phyloP scores from a whole-genome alignment of 345 rosid genomes.

The Eucalyptus leucophloia region DNA sequence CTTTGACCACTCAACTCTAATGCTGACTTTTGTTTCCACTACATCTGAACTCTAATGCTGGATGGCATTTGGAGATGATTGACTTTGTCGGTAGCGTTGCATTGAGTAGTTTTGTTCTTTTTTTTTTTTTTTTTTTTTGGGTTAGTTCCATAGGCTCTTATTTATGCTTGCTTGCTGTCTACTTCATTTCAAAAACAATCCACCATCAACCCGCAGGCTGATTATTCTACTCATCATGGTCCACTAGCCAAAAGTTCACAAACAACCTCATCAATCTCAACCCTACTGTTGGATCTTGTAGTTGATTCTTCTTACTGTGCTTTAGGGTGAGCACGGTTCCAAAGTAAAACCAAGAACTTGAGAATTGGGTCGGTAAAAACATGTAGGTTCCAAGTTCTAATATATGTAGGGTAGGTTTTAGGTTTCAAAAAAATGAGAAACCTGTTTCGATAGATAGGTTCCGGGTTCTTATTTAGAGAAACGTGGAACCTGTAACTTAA shows the following conservation, averaged over 20 bases:
- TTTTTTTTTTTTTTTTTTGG: too few relatives aligned
- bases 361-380: too few relatives aligned
- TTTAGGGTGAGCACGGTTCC: too few relatives aligned
- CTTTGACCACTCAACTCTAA: background rate
- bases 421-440: too few relatives aligned
- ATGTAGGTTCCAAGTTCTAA: too few relatives aligned
- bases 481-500: too few relatives aligned
- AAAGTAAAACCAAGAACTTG: too few relatives aligned
- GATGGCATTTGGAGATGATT: fast-evolving
- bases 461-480: fast-evolving
- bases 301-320: background rate
- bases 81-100: background rate
- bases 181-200: background rate
- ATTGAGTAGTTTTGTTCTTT: background rate
- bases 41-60: background rate
- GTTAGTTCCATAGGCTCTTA: background rate
- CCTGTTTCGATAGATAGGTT: fast-evolving
- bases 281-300: fast-evolving
- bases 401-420: fast-evolving
- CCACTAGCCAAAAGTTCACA: background rate
- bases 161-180: background rate
- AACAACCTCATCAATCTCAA: background rate
- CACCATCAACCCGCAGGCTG: fast-evolving
- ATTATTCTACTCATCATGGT: background rate
- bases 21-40: background rate